Conservation (phyloP, 345 rosid species). For the Euphorbia pulcherrima region DNA sequence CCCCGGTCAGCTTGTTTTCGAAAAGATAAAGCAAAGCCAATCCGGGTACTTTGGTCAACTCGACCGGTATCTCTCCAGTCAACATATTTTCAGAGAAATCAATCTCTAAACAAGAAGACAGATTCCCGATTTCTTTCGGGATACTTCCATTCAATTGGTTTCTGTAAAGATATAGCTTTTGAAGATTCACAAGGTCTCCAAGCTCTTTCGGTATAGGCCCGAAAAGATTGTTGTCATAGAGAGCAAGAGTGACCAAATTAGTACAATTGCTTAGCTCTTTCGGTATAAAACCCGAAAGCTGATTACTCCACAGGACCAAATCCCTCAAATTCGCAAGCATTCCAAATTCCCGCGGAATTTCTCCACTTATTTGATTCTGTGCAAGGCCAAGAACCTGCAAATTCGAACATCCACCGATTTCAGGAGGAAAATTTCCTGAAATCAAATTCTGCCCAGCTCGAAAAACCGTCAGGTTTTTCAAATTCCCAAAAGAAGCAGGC, state of each 20-base stretch:
- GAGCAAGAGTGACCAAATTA: constrained; percentile 54
- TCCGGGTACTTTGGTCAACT: constrained; percentile 53
- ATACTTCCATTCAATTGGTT: constrained; percentile 65
- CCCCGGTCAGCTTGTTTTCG: constrained; percentile 64
- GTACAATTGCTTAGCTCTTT: constrained; percentile 69
- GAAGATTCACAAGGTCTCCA: constrained; percentile 42
- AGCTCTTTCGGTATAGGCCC: constrained; percentile 68
- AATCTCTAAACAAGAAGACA: constrained; percentile 56
- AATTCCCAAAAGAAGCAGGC: constrained; percentile 63
- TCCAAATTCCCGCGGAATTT: constrained; percentile 70
- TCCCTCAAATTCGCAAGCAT: constrained; percentile 52
- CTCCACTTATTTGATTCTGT: constrained; percentile 60
- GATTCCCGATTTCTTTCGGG: constrained; percentile 77
- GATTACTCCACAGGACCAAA: constrained; percentile 69
- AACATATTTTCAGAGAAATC: constrained; percentile 80
- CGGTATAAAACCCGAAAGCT: constrained; percentile 67
- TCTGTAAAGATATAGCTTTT: constrained; percentile 60
- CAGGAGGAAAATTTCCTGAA: constrained; percentile 72
- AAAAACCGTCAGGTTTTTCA: constrained; percentile 49
- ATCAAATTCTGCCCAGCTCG: constrained; percentile 85
- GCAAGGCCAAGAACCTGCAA: constrained; percentile 79
- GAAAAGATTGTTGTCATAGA: constrained; percentile 68
- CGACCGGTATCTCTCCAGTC: constrained; percentile 67
- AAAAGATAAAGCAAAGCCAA: constrained; percentile 72
- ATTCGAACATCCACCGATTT: constrained; percentile 61